Evolutionary conservation across 2,329 filamentous ascomycete species (phyloP).

Genomic region (Macrophomina phaseolina): DNA sequence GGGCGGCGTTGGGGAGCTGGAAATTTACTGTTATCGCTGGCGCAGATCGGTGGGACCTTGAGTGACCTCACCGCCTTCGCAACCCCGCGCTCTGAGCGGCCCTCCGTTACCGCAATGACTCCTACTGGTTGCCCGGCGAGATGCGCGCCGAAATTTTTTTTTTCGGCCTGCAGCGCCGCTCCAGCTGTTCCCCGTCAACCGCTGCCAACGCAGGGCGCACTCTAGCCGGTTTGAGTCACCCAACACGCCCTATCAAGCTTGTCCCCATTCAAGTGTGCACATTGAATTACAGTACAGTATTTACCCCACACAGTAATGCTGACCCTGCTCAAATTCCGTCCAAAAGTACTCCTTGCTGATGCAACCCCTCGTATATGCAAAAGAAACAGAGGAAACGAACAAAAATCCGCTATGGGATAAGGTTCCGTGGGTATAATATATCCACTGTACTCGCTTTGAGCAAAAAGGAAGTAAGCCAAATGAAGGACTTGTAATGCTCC

Average conservation of each 20-base stretch:
- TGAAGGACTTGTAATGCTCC: background rate
- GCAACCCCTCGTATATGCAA: constrained; percentile 23
- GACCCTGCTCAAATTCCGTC: constrained; percentile 5
- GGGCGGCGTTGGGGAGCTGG: constrained; percentile 24
- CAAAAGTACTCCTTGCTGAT: constrained; percentile 24
- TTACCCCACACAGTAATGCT: constrained; percentile 7
- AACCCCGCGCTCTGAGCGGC: background rate
- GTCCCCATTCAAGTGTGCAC: constrained; percentile 15
- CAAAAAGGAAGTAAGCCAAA: background rate
- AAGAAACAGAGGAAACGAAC: background rate
- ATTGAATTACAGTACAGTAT: constrained; percentile 25
- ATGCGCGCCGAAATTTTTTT: constrained; percentile 18
- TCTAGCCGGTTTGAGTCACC: constrained; percentile 8
- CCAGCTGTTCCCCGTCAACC: background rate
- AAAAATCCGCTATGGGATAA: background rate
- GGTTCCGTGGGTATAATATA: background rate
- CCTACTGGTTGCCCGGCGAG: constrained; percentile 12
- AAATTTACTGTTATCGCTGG: constrained; percentile 28
- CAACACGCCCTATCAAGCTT: background rate
- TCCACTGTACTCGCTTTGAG: constrained; percentile 3
- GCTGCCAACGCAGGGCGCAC: background rate
- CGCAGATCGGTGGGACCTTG: constrained; percentile 15
- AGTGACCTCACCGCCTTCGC: constrained; percentile 25
- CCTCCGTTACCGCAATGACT: constrained; percentile 23
- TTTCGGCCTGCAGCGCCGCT: constrained; percentile 11